phyloP scores from a whole-genome alignment of 768 basidiomycete genomes.

The Trametes cubensis region DNA sequence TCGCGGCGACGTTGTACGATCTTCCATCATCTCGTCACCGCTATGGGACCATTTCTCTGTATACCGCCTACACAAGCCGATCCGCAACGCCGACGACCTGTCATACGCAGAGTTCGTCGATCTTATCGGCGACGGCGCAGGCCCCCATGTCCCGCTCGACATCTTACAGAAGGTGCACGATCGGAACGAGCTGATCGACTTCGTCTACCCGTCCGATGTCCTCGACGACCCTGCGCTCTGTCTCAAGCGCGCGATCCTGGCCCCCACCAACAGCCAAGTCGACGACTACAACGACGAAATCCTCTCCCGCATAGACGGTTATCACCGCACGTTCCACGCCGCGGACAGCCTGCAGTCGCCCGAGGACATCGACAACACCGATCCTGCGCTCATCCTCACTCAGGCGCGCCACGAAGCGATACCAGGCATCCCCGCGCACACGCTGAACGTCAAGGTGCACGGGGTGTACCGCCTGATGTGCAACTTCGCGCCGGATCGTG shows the following conservation, averaged over 20 bases:
- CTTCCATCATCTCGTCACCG: conserved; percentile 40
- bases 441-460: conserved; percentile 36
- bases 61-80: conserved; percentile 34
- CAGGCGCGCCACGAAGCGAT: conserved; percentile 25
- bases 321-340: conserved; percentile 29
- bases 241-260: conserved; percentile 39
- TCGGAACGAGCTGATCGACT: conserved; percentile 28
- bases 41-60: conserved; percentile 39
- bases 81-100: conserved; percentile 42
- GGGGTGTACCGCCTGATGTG: conserved; percentile 39
- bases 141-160: conserved; percentile 30
- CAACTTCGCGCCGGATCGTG: conserved; percentile 41
- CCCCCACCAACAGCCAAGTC: conserved; percentile 41
- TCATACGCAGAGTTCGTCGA: conserved; percentile 42
- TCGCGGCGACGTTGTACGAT: conserved; percentile 34
- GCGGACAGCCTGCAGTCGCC: conserved; percentile 32
- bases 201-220: conserved; percentile 34
- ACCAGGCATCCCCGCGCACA: conserved; percentile 31
- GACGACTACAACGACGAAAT: conserved; percentile 40
- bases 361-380: conserved; percentile 21
- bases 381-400: conserved; percentile 29
- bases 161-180: conserved; percentile 25
- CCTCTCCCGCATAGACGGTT: conserved; percentile 32
- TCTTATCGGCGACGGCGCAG: conserved; percentile 40
- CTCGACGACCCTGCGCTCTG: conserved; percentile 32